Evolutionary conservation across 2,329 filamentous ascomycete species (phyloP).

Genomic region (Ceratocystis colombiana): DNA sequence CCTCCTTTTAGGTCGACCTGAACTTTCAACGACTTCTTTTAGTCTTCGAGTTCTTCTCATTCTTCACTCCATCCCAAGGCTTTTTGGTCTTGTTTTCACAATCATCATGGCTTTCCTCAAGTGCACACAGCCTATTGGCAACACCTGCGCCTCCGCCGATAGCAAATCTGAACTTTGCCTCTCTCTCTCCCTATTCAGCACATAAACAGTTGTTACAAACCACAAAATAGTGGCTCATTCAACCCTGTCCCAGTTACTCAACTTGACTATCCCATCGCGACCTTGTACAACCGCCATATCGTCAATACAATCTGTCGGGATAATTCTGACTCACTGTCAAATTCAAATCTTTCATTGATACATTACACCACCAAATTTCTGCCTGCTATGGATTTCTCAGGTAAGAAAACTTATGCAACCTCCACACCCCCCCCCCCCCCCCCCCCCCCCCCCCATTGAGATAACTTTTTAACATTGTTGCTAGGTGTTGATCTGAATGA

Average conservation of each 20-base stretch:
- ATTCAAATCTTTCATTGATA: background rate
- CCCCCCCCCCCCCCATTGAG: slow-evolving; percentile 37
- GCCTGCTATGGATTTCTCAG: slow-evolving; percentile 22
- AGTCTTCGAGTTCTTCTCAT: slow-evolving; percentile 43
- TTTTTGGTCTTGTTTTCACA: slow-evolving; percentile 62
- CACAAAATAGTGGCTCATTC: slow-evolving; percentile 3
- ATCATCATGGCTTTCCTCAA: slow-evolving; percentile 72
- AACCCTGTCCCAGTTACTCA: slow-evolving; percentile 3
- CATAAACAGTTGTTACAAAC: slow-evolving; percentile 27
- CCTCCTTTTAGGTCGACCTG: slow-evolving; percentile 55
- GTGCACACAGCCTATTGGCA: slow-evolving; percentile 53
- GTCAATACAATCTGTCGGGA: background rate
- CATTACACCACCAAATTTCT: background rate
- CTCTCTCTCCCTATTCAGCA: slow-evolving; percentile 52
- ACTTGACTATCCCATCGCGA: background rate
- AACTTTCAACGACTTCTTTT: slow-evolving; percentile 48
- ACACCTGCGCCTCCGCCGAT: slow-evolving; percentile 48
- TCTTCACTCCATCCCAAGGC: slow-evolving; percentile 56
- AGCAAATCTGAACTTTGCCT: slow-evolving; percentile 64
- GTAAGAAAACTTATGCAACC: slow-evolving; percentile 26
- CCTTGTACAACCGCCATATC: background rate
- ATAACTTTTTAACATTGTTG: slow-evolving; percentile 1
- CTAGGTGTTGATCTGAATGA: slow-evolving; percentile 50
- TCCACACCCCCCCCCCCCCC: slow-evolving; percentile 38
- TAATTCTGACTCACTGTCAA: background rate